Conservation (phyloP, 2,329 filamentous ascomycete species). For the Stachybotrys chlorohalonatus region DNA sequence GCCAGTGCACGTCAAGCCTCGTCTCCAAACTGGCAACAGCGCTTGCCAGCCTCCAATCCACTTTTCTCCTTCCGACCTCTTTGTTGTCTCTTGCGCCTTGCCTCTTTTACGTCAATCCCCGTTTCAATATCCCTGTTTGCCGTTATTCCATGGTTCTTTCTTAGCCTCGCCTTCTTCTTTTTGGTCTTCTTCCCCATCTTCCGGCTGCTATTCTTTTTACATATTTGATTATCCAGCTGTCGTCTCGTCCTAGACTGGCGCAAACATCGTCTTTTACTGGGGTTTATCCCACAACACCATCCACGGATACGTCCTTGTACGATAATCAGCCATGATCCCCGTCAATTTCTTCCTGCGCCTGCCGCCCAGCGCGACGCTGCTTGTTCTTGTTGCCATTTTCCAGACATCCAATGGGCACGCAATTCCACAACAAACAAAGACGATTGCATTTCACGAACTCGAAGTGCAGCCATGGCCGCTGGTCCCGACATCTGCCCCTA, state of each 20-base stretch:
- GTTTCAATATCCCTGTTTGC: conserved; percentile 5
- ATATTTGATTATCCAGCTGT: background rate
- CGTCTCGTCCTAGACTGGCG: background rate
- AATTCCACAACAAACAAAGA: conserved; percentile 30
- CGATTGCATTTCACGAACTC: conserved; percentile 25
- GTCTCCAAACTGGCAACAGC: background rate
- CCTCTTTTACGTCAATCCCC: conserved; percentile 1
- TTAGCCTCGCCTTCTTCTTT: conserved; percentile 5
- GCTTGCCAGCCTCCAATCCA: background rate
- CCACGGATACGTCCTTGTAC: background rate
- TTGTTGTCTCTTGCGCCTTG: conserved; percentile 5
- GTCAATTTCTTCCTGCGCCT: conserved; percentile 24
- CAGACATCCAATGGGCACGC: conserved; percentile 24
- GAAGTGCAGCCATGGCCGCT: conserved; percentile 30
- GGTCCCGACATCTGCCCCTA: conserved; percentile 29
- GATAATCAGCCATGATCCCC: conserved; percentile 9
- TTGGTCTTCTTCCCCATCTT: background rate
- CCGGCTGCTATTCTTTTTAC: background rate
- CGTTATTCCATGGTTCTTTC: conserved; percentile 6
- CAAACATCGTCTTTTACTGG: background rate
- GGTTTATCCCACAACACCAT: background rate
- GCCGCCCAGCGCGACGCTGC: conserved; percentile 22
- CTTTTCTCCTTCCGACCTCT: conserved; percentile 4
- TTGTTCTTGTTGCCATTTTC: conserved; percentile 24
- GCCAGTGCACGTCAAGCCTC: background rate